phyloP scores from a whole-genome alignment of 257 asterid genomes.

The Solanum sitiens region DNA sequence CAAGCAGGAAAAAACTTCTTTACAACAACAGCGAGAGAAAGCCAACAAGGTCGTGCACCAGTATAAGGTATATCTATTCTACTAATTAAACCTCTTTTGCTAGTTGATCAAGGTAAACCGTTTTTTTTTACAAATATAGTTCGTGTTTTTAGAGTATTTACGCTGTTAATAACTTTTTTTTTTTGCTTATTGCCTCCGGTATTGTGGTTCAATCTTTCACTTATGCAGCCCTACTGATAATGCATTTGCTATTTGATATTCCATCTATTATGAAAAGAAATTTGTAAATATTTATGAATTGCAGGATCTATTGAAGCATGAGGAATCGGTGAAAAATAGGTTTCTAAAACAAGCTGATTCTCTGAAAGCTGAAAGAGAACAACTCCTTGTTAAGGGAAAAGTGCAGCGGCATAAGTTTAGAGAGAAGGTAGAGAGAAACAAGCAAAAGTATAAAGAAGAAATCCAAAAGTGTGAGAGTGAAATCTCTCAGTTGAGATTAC shows the following conservation, averaged over 20 bases:
- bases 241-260: background rate
- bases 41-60: slow-evolving; percentile 32
- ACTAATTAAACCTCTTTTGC: background rate
- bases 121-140: background rate
- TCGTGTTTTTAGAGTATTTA: background rate
- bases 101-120: background rate
- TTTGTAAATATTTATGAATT: background rate
- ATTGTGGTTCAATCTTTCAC: background rate
- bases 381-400: slow-evolving; percentile 16
- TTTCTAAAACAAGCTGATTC: slow-evolving; percentile 5
- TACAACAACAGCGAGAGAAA: slow-evolving; percentile 24
- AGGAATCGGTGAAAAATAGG: slow-evolving; percentile 38
- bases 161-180: background rate
- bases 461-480: slow-evolving; percentile 30
- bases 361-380: slow-evolving; percentile 26
- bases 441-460: slow-evolving; percentile 21
- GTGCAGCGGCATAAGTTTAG: slow-evolving; percentile 31
- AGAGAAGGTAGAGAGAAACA: slow-evolving; percentile 24
- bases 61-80: slow-evolving; percentile 44
- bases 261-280: background rate
- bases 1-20: slow-evolving; percentile 16
- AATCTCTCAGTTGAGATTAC: slow-evolving; percentile 36
- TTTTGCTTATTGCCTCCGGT: background rate
- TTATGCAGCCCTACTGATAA: background rate
- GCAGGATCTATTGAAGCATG: slow-evolving; percentile 52